phyloP scores from a whole-genome alignment of 1,284 basidiomycete species.

The Cryptococcus maquisensis region DNA sequence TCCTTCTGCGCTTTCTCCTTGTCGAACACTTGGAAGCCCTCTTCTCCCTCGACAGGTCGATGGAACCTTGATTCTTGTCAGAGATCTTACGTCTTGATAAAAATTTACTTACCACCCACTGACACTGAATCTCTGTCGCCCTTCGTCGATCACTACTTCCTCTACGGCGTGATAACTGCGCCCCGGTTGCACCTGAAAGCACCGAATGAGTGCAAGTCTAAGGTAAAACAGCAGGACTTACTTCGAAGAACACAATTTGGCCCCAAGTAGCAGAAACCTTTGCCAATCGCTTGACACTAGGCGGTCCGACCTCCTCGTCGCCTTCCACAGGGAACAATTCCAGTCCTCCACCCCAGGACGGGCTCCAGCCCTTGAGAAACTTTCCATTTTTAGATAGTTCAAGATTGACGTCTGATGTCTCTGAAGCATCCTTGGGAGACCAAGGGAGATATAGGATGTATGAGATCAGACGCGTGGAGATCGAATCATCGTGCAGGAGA shows the following conservation, averaged over 20 bases:
- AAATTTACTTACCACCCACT: constrained; percentile 68
- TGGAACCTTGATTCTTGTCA: constrained; percentile 62
- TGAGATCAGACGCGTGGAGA: constrained; percentile 88
- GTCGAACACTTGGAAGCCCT: constrained; percentile 63
- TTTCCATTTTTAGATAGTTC: constrained; percentile 33
- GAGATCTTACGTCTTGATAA: not conserved
- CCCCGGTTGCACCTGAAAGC: constrained; percentile 58
- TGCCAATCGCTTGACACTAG: constrained; percentile 36
- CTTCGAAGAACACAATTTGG: constrained; percentile 91
- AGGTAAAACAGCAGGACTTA: constrained; percentile 45
- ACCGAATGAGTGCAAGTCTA: not conserved
- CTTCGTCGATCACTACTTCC: constrained; percentile 82
- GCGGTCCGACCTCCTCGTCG: constrained; percentile 45
- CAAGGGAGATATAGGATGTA: constrained; percentile 98
- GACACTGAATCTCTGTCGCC: constrained; percentile 73
- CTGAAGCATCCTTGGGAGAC: constrained; percentile 58
- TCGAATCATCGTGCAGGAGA: constrained; percentile 96
- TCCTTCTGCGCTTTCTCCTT: constrained; percentile 73
- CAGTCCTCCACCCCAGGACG: constrained; percentile 86
- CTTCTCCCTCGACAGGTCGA: constrained; percentile 82
- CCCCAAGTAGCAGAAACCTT: constrained; percentile 68
- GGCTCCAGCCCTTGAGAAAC: constrained; percentile 58
- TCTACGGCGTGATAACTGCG: constrained; percentile 95
- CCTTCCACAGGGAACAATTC: constrained; percentile 77
- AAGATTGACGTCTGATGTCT: constrained; percentile 19